phyloP scores from a whole-genome alignment of 352 stramenopile genomes.

The Pythium scleroteichum region DNA sequence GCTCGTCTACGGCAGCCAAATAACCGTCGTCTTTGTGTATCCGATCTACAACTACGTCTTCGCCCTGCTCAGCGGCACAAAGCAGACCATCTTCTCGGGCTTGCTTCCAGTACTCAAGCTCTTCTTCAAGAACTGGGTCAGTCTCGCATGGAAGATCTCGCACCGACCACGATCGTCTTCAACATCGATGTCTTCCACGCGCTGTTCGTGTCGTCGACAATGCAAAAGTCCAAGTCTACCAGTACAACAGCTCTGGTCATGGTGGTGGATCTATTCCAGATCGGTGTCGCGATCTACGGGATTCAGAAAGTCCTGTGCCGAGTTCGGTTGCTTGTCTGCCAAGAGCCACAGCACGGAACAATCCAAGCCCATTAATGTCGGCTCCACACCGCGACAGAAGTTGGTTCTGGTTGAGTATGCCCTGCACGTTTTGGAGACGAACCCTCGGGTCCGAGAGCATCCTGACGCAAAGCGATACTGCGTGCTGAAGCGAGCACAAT shows the following conservation, averaged over 20 bases:
- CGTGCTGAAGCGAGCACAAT: no score
- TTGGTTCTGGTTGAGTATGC: no score
- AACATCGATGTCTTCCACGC: constrained; percentile 25
- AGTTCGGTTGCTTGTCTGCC: no score
- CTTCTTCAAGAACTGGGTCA: constrained; percentile 19
- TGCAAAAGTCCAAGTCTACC: constrained; percentile 5
- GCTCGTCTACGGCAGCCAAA: background rate
- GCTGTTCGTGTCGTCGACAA: constrained; percentile 13
- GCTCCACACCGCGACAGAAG: no score
- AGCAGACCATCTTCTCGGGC: constrained; percentile 1
- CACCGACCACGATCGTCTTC: constrained; percentile 11
- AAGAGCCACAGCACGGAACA: no score
- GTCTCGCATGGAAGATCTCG: constrained; percentile 14
- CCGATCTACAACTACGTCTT: constrained; percentile 15
- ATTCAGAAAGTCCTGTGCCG: no score
- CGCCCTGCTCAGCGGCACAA: background rate
- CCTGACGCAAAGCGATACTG: no score
- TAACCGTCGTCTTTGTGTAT: constrained; percentile 9
- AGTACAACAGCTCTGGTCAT: constrained; percentile 6
- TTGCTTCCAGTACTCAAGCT: constrained; percentile 17
- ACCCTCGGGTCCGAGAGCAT: no score
- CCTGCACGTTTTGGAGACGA: no score
- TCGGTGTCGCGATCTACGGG: no score
- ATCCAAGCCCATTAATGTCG: no score
- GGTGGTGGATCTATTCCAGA: constrained; percentile 6